Evolutionary conservation across 1,284 basidiomycete species (phyloP), one percentile per base, ranked within the genome.

Genomic region (Chalciporus sp.): DNA sequence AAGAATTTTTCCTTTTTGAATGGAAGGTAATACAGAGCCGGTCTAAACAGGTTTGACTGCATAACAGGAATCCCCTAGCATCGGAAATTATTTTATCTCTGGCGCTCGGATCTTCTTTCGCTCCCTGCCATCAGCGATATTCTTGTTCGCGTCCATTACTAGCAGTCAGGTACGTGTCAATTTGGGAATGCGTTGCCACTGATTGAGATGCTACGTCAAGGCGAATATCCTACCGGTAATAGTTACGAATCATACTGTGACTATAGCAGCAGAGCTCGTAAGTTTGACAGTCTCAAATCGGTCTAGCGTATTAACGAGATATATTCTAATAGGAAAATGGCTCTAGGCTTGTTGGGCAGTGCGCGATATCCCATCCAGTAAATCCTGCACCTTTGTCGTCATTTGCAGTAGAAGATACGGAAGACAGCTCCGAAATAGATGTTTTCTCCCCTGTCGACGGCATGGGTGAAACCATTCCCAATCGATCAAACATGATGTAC

Each of bases 191-290:
- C 45, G 39, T 39, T 53, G 44, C 45, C 52, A 45, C 37, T 6
- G 45, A 39, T 52, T 67, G 61, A 70, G 52, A 43, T 16, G 39
- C 42, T 56, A 52, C 57, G 49, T 58, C 31, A 67, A 91, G 82
- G 90, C 89, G 16, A 82, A 84, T 59, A 91, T 94, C 49, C 76
- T 98, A 2, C 96, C 96, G 0, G 92, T 90, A 7, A 91, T 98
- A 62, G 88, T 97, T 47, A 98, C 96, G 2, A 97, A 95, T 71
- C 94, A 95, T 71, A 95, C 92, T 0, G 93, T 95, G n/a, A 98
- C 94, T 4, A 96, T 99, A 58, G 94, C 95, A n/a, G 95, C 90
- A 7, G 88, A 95, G 69, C 78, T 98, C 55, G 92, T 92, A 27
- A 72, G 86, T 71, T 44, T 41, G 49, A 20, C 33, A 28, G 47